Evolutionary conservation across 129 eudicot species (phyloP), one percentile per base, ranked within the genome.

Genomic region (sunflower (Helianthus annuus)): DNA sequence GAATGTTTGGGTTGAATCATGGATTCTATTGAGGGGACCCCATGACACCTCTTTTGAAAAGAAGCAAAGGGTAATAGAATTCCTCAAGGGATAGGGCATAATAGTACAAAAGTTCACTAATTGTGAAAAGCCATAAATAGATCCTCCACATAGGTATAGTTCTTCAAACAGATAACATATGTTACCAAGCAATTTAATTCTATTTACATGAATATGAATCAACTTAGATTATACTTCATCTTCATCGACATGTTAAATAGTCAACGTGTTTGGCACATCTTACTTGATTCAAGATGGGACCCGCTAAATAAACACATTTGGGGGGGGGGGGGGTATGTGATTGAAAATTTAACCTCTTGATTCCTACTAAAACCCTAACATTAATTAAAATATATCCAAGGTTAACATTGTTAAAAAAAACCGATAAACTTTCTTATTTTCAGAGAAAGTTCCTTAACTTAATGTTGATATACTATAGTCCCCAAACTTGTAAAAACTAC

Each of bases 41-140:
- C 39, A 61, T 78, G 77, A 44, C 39, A 44, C 66, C 58, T 78
- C 77, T 29, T 45, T 53, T 71, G 16, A 52, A 14, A 42, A 44
- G 73, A 16, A 64, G 66, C 76, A 70, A 63, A 68, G 4, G 61
- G 75, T 29, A 7, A 38, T 46, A n/a, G 75, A 76, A 68, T 76
- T 76, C 63, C 75, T 68, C 38, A 45, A 55, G 64, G 62, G 48
- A 48, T 32, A 76, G 80, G 75, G 75, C 64, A 77, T 22, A 48
- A 19, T 68, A 76, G 75, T 76, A 76, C 69, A 60, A 19, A 63
- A 63, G 68, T 17, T 17, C 17, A 78, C 29, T 78, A 8, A 70
- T 15, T 53, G 67, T 29, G 68, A 70, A 78, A 71, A 54, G 77
- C 72, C 68, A 78, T 78, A 78, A 71, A 53, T 78, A 53, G 16